These are phyloP conservation scores for Mortierella sp. DNA, from an alignment of 371 early-diverging fungal genomes.

Conservation along the genomic window DNA sequence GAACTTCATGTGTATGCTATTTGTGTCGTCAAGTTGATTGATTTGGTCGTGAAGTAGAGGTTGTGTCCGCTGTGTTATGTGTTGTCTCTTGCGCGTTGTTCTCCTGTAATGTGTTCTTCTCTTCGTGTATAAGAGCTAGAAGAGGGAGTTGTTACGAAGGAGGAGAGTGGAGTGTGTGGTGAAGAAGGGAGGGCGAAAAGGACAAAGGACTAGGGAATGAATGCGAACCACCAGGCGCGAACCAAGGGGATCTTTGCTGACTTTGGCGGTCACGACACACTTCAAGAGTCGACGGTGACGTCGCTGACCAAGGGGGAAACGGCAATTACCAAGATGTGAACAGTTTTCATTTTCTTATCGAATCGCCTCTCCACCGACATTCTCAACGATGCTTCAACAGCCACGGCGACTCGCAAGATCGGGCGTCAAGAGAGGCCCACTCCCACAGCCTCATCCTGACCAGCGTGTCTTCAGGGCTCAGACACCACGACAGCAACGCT, in stretches of 20 bases:
- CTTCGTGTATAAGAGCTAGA: neutral
- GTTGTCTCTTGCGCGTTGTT: neutral
- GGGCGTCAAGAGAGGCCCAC: constrained; percentile 29
- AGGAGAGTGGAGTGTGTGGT: neutral
- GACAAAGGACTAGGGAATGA: neutral
- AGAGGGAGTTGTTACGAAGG: neutral
- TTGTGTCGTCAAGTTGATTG: neutral
- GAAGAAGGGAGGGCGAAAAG: neutral
- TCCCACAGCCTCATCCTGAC: constrained; percentile 20
- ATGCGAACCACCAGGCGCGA: constrained; percentile 7
- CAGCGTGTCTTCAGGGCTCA: constrained; percentile 29
- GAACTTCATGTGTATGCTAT: constrained; percentile 32
- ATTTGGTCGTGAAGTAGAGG: neutral
- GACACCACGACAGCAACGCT: constrained; percentile 16
- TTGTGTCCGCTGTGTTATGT: neutral
- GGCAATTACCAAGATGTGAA: neutral
- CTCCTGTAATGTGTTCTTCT: neutral
- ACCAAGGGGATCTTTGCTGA: neutral
- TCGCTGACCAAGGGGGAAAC: neutral
- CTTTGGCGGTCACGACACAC: neutral
- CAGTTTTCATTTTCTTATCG: neutral
- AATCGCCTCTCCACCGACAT: neutral
- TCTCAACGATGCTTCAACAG: constrained; percentile 40
- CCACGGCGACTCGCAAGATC: constrained; percentile 44
- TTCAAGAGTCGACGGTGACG: constrained; percentile 9